phyloP scores from a whole-genome alignment of 78 protist species.

The Dictyostelium capitatum region DNA sequence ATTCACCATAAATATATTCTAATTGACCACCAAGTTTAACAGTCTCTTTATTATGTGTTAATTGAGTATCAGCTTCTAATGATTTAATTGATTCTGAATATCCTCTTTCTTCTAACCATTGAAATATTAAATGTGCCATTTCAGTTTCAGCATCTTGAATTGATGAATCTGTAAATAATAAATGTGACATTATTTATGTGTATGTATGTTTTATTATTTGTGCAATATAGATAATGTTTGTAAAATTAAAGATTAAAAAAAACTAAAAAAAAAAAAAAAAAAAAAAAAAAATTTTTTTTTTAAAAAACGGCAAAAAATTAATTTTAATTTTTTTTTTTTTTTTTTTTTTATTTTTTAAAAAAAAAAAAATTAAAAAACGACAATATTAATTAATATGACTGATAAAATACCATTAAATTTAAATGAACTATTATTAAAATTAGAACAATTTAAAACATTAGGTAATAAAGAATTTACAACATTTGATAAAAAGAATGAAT shows the following conservation, averaged over 20 bases:
- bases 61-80: conserved; percentile 15
- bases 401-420: not conserved
- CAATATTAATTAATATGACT: not conserved
- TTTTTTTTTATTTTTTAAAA: not conserved
- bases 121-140: conserved; percentile 34
- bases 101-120: conserved; percentile 71
- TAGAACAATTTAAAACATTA: not conserved
- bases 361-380: not conserved
- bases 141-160: conserved; percentile 16
- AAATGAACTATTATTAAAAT: not conserved
- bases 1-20: conserved; percentile 30
- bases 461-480: conserved; percentile 6
- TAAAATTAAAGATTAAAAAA: not conserved
- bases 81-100: conserved; percentile 11
- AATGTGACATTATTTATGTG: not conserved
- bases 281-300: not conserved
- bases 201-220: no score
- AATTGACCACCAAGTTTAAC: conserved; percentile 73
- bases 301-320: not conserved
- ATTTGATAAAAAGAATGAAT: not conserved
- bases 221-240: not conserved
- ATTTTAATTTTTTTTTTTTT: not conserved
- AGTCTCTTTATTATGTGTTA: not conserved
- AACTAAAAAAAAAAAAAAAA: not conserved
- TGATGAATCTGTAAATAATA: conserved; percentile 7